A percentile compares a stretch with the other conserved stretches of the same genome.
Conservation (phyloP, 1,139 yeast genomes). For the Nakaseomyces kungkrabaensis region DNA sequence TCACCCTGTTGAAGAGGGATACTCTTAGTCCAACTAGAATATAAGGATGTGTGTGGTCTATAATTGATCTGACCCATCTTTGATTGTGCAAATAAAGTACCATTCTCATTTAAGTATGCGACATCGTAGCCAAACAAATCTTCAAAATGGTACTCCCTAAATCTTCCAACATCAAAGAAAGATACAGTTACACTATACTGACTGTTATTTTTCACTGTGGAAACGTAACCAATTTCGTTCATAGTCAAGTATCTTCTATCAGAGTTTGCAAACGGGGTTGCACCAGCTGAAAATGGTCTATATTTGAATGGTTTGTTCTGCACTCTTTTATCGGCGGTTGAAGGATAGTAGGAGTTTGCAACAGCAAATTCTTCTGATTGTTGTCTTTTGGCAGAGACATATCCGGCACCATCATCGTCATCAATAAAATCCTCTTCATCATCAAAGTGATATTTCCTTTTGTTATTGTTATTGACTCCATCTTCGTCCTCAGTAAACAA, state of each 20-base stretch:
- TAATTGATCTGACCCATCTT: conserved; percentile 32
- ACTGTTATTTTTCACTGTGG: conserved; percentile 58
- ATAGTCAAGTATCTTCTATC: conserved; percentile 71
- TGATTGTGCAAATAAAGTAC: conserved; percentile 53
- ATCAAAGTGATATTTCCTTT: conserved; percentile 27
- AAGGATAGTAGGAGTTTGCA: background rate
- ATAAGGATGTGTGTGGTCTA: conserved; percentile 34
- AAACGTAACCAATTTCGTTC: conserved; percentile 72
- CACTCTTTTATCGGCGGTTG: background rate
- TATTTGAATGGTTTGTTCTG: conserved; percentile 14
- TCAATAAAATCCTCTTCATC: conserved; percentile 40
- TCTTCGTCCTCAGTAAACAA: conserved; percentile 21
- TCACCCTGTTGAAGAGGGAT: conserved; percentile 36
- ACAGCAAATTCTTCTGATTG: background rate
- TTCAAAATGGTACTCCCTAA: conserved; percentile 77
- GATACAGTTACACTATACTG: conserved; percentile 72
- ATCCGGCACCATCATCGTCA: conserved; percentile 50
- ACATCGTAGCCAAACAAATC: conserved; percentile 64
- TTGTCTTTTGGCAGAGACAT: conserved; percentile 27
- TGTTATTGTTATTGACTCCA: conserved; percentile 9
- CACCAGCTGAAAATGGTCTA: conserved; percentile 53
- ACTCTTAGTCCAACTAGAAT: conserved; percentile 35
- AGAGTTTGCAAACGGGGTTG: conserved; percentile 65
- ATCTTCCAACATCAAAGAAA: conserved; percentile 73
- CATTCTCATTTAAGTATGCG: conserved; percentile 61